These are phyloP conservation scores for Penicillium carneum DNA, from an alignment of 2,329 filamentous ascomycete genomes.

Conservation along the genomic window DNA sequence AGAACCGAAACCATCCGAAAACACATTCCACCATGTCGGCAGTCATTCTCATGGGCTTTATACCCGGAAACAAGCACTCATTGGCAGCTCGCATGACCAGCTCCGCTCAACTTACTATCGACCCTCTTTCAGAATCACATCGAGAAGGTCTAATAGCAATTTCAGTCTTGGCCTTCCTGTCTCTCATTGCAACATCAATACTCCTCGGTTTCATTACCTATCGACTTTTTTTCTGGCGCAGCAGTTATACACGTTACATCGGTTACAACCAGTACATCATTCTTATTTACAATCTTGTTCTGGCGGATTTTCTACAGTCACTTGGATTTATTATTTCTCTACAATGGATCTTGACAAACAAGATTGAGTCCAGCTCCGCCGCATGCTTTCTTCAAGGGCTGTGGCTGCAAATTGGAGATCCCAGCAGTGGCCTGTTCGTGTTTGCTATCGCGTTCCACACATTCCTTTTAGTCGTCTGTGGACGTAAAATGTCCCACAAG, in stretches of 20 bases:
- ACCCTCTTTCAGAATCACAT: conserved; percentile 46
- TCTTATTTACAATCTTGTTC: conserved; percentile 61
- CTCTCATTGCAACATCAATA: conserved; percentile 53
- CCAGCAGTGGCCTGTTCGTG: conserved; percentile 61
- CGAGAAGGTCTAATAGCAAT: conserved; percentile 57
- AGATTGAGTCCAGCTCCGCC: conserved; percentile 54
- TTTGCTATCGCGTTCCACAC: conserved; percentile 64
- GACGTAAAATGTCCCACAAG: conserved; percentile 56
- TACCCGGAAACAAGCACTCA: conserved; percentile 25
- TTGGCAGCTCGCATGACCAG: conserved; percentile 36
- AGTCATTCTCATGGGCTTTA: conserved; percentile 25
- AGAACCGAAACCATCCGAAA: background rate
- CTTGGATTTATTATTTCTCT: conserved; percentile 59
- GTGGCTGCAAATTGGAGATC: conserved; percentile 61
- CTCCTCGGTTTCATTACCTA: conserved; percentile 60
- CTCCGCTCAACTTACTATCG: conserved; percentile 36
- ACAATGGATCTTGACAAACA: conserved; percentile 56
- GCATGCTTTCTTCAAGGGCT: conserved; percentile 61
- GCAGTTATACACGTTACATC: conserved; percentile 58
- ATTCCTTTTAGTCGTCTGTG: conserved; percentile 58
- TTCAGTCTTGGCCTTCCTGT: conserved; percentile 56
- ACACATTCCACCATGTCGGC: conserved; percentile 22
- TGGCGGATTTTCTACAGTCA: conserved; percentile 62
- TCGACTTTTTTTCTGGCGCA: conserved; percentile 60
- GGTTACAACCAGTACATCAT: conserved; percentile 64